These are phyloP conservation scores for Hymenoscyphus occultus DNA, from an alignment of 2,329 filamentous ascomycete genomes.

Conservation along the genomic window DNA sequence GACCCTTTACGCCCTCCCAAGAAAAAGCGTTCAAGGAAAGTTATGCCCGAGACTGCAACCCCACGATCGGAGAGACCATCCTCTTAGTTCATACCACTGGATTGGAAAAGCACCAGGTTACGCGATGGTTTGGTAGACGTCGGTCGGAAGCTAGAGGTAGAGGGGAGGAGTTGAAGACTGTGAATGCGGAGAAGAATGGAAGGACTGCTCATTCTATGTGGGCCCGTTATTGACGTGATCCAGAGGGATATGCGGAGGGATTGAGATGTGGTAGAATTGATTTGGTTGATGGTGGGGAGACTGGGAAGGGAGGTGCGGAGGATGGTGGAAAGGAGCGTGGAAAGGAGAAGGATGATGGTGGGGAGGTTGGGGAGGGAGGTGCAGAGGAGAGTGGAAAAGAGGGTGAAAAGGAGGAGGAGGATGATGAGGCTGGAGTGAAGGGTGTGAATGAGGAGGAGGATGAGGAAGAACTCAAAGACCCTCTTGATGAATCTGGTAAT, in stretches of 20 bases:
- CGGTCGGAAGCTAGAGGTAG: not conserved
- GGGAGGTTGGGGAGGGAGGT: not conserved
- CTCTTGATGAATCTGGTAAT: too few species aligned
- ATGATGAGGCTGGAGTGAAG: not conserved
- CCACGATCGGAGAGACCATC: too few species aligned
- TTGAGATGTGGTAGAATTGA: not conserved
- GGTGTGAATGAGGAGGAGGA: too few species aligned
- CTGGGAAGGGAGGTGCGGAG: not conserved
- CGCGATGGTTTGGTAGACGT: too few species aligned
- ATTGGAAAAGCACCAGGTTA: too few species aligned
- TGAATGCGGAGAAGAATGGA: not conserved
- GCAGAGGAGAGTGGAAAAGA: not conserved
- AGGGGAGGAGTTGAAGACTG: not conserved
- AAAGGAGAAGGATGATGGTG: not conserved
- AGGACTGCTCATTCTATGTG: not conserved
- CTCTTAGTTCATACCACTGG: too few species aligned
- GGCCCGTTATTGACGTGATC: not conserved
- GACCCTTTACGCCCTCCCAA: not conserved
- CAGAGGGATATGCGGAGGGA: not conserved
- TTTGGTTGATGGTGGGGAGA: not conserved
- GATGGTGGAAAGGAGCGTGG: not conserved
- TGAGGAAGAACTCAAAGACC: too few species aligned
- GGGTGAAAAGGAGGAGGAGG: too few species aligned
- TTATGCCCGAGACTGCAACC: too few species aligned
- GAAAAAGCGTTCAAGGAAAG: not conserved